Evolutionary conservation across 768 basidiomycete species (phyloP), one percentile per base, ranked within the genome.

Genomic region (Lentinus brumalis): DNA sequence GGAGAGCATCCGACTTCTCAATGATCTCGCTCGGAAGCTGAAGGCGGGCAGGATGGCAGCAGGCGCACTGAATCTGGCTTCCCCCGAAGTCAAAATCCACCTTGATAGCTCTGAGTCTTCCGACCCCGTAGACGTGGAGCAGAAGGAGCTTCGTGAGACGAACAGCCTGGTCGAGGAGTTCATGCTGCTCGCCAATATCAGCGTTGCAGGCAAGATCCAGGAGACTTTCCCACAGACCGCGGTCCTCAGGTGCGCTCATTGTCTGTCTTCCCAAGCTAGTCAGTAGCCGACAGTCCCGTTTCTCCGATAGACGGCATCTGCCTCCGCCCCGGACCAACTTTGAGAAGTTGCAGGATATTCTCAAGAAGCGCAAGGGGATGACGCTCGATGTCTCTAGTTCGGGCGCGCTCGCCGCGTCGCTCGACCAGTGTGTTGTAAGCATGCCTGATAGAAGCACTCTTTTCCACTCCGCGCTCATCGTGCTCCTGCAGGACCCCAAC

Each of bases 141-240:
- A 96, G 72, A 98, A 98, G 73, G 89, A 93, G 68, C 71, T 91
- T 70, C 78, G 84, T 31, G 96, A 98, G 76, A 99, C 97, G 9
- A 98, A 98, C 71, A 94, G 92, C 64, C 77, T 98, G 7, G 97
- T 98, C 2, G 97, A 99, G 74, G 97, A 98, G 74, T 98, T 99
- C 76, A 99, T 99, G 97, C 78, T 99, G 64, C 86, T 99, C 60
- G 96, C 97, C 6, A 99, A 98, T 68, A 91, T 96, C 67, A 92
- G 89, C 65, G 97, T 98, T 1, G 96, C 97, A 6, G 75, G 78
- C 66, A 92, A 90, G 75, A 98, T 97, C 15, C 91, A 96, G 69
- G 92, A 96, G 68, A 87, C 89, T 0, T 99, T 96, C 79, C 96
- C 97, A 1, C 91, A 94, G 71, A 98, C 96, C 1, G 93, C 96